These are phyloP conservation scores for Cornus controversa DNA, from an alignment of 148 eudicot genomes.

Conservation along the genomic window DNA sequence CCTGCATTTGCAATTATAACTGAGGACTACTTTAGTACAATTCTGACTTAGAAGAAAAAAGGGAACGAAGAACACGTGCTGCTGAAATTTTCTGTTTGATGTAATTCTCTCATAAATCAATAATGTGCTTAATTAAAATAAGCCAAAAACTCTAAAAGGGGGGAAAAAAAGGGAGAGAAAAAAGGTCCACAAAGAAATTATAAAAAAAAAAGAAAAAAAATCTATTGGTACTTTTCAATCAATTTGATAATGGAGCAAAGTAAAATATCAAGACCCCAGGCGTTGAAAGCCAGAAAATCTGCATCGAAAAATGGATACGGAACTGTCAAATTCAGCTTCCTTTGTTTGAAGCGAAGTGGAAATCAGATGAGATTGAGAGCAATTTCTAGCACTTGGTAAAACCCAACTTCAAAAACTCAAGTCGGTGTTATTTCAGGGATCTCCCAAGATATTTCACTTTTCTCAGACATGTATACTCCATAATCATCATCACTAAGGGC, in stretches of 20 bases:
- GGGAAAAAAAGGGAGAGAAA: background rate
- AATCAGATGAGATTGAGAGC: background rate
- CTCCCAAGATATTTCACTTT: background rate
- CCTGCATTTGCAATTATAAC: background rate
- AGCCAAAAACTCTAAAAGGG: background rate
- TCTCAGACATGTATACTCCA: background rate
- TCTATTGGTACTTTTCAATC: background rate
- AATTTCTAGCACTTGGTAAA: background rate
- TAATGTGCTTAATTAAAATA: background rate
- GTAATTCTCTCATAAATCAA: background rate
- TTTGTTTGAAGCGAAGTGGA: background rate
- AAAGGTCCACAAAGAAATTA: background rate
- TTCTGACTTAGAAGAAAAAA: too few relatives aligned
- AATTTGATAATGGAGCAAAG: background rate
- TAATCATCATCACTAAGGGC: background rate
- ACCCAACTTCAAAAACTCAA: constrained; percentile 11
- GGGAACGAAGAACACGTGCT: background rate
- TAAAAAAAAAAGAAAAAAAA: background rate
- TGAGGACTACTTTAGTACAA: background rate
- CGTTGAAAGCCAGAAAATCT: background rate
- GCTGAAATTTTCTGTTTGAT: background rate
- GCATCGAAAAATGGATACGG: constrained; percentile 4
- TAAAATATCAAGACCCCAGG: background rate
- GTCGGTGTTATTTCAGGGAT: background rate
- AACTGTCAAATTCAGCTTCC: background rate